Conservation (phyloP, 192 early-diverging fungal genomes). For the Mortierella antarctica region DNA sequence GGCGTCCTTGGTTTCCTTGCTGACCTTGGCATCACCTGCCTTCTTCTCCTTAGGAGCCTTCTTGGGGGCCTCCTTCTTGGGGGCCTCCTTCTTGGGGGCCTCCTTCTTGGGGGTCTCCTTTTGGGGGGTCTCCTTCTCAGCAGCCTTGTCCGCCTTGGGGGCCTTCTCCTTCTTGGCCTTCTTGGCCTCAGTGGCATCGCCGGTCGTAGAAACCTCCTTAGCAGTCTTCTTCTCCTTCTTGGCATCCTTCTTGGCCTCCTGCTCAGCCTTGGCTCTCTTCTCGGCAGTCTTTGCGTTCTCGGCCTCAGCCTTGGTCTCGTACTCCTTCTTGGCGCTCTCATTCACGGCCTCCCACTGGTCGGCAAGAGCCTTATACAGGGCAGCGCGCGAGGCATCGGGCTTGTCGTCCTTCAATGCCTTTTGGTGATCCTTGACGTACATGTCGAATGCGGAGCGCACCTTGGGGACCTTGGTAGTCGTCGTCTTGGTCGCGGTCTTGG, state of each 20-base stretch:
- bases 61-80: slow-evolving; percentile 10
- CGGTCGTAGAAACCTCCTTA: background rate
- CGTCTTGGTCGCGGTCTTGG: background rate
- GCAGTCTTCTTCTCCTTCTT: slow-evolving; percentile 14
- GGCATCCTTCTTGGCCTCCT: slow-evolving; percentile 29
- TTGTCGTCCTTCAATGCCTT: slow-evolving; percentile 36
- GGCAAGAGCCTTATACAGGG: slow-evolving; percentile 40
- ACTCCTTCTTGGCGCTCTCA: slow-evolving; percentile 18
- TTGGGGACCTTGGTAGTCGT: slow-evolving; percentile 19
- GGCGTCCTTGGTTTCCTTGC: slow-evolving; percentile 16
- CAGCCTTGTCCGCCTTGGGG: background rate
- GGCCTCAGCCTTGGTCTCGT: slow-evolving; percentile 33
- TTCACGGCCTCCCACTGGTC: slow-evolving; percentile 50
- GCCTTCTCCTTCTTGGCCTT: slow-evolving; percentile 20
- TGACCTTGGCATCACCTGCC: slow-evolving; percentile 12
- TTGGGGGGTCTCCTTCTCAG: background rate
- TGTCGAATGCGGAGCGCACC: slow-evolving; percentile 47
- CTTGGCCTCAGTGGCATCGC: background rate
- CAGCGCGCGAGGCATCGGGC: slow-evolving; percentile 46
- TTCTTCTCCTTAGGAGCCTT: slow-evolving; percentile 25
- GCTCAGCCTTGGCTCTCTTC: slow-evolving; percentile 20
- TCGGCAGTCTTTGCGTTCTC: slow-evolving; percentile 39
- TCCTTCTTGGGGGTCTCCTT: slow-evolving; percentile 12
- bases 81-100: slow-evolving; percentile 11
- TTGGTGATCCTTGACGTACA: slow-evolving; percentile 50